These are phyloP conservation scores for Coemansia sp. DNA, from an alignment of 192 early-diverging fungal genomes.

Conservation along the genomic window DNA sequence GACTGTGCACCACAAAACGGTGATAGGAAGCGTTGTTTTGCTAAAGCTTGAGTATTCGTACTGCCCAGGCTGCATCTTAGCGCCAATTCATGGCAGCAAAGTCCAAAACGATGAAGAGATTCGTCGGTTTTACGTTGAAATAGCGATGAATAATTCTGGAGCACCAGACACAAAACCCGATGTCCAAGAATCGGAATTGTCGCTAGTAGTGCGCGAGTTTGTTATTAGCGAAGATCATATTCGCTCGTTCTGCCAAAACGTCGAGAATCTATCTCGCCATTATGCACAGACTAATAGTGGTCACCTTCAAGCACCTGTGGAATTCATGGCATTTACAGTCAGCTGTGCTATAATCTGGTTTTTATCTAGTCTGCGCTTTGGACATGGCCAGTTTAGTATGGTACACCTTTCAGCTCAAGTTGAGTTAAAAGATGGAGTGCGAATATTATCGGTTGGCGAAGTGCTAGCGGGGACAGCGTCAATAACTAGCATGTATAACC, in stretches of 20 bases:
- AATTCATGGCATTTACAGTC: neutral
- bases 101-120: neutral
- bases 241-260: slow-evolving; percentile 1
- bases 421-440: neutral
- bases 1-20: neutral
- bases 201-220: neutral
- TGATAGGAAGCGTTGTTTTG: neutral
- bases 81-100: neutral
- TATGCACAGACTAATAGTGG: neutral
- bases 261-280: neutral
- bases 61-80: neutral
- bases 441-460: neutral
- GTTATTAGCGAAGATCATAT: neutral
- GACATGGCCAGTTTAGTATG: neutral
- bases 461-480: neutral
- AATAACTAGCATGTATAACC: neutral
- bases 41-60: neutral
- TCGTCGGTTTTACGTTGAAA: neutral
- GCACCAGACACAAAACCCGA: neutral
- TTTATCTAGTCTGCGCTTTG: neutral
- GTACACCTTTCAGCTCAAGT: neutral
- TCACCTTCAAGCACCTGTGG: neutral
- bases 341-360: neutral
- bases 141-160: neutral
- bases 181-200: neutral